These are phyloP conservation scores for Carallia brachiata DNA, from an alignment of 345 rosid genomes.

Conservation along the genomic window DNA sequence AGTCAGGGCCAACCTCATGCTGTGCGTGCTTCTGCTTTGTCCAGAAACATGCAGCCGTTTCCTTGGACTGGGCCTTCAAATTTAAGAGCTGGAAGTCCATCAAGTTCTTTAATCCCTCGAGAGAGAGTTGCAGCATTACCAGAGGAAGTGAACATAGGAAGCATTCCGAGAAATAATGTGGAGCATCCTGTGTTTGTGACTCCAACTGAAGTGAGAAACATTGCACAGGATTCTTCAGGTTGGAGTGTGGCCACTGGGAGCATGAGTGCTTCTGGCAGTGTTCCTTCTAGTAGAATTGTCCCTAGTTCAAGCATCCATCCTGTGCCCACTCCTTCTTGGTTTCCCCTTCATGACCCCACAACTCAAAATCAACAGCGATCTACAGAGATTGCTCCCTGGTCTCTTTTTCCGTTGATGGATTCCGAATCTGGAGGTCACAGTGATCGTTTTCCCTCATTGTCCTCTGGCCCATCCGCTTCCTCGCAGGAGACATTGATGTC, in stretches of 20 bases:
- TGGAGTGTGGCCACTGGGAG: constrained; percentile 62
- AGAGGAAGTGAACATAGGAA: constrained; percentile 50
- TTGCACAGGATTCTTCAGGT: constrained; percentile 55
- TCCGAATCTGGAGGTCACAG: constrained; percentile 54
- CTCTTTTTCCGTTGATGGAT: constrained; percentile 60
- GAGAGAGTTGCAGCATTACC: constrained; percentile 44
- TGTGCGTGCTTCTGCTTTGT: constrained; percentile 42
- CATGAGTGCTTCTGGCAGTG: constrained; percentile 35
- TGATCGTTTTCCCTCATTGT: constrained; percentile 44
- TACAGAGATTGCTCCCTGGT: constrained; percentile 65
- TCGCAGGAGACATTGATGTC: constrained; percentile 47
- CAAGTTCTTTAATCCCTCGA: constrained; percentile 38
- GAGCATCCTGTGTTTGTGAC: constrained; percentile 58
- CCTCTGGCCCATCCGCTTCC: constrained; percentile 57
- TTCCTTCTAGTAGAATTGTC: constrained; percentile 45
- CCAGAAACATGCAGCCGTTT: constrained; percentile 49
- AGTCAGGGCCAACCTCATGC: constrained; percentile 45
- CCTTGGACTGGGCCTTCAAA: constrained; percentile 51
- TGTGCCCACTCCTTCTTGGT: constrained; percentile 48
- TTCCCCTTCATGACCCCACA: constrained; percentile 40
- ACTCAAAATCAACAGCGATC: constrained; percentile 44
- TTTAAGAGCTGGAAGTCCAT: constrained; percentile 46
- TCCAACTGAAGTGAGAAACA: constrained; percentile 49
- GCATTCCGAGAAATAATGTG: constrained; percentile 43
- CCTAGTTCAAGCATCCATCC: constrained; percentile 51